Evolutionary conservation across 768 basidiomycete genomes (phyloP), one percentile per base, ranked within the genome.

Genomic region (Leccinellum albellum): DNA sequence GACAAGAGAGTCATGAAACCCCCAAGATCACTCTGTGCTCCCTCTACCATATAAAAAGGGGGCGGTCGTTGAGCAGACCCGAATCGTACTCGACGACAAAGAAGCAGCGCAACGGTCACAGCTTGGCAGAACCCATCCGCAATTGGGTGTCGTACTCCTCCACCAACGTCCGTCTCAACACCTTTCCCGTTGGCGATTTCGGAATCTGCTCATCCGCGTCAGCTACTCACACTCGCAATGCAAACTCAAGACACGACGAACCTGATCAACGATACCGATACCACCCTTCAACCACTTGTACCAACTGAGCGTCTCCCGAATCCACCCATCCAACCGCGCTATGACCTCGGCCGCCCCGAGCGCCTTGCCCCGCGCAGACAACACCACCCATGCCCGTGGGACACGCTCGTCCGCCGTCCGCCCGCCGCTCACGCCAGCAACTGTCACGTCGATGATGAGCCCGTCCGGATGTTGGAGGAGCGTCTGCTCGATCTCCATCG

Each of bases 271-370:
- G 20, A 88, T 66, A 59, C 84, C 81, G 14, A 89, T 79, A 0
- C 90, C 90, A 7, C 90, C 90, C 8, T 87, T 74, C 51, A 91
- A 63, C 83, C 87, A 88, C 68, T 92, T 91, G 64, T 86, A 88
- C 68, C 79, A 83, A 73, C 87, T 89, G 56, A 91, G 69, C 59
- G 81, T 79, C 69, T 80, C 75, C 57, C 79, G 75, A 35, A 81
- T 75, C 89, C 88, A 92, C 12, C 60, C 70, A 20, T 88, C 79
- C 3, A 93, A 73, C 51, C 74, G 77, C 50, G 73, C 69, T 2
- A 79, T 65, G 7, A 78, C 79, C 37, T 66, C 63, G 6, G 61
- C 53, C 33, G 68, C 67, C 8, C 87, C 86, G 7, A 76, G 64
- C 44, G 71, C 74, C 63, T 77, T 79, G 12, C 91, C 90, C 1